Conservation (phyloP, 2,329 filamentous ascomycete genomes). For the Fusarium redolens region DNA sequence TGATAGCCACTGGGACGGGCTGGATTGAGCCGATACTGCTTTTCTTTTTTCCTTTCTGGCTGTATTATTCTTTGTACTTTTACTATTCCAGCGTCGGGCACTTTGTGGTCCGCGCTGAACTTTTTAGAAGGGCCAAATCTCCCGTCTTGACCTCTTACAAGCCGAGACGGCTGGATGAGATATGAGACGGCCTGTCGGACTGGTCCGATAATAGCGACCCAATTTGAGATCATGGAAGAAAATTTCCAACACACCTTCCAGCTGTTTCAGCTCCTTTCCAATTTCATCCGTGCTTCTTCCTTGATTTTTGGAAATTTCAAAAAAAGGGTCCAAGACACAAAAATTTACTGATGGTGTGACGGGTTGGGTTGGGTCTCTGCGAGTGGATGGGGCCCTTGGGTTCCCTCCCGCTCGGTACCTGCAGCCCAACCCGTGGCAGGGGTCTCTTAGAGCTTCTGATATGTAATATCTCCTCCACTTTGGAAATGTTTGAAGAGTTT, state of each 20-base stretch:
- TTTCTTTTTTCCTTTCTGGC: not conserved
- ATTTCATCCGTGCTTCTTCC: constrained; percentile 8
- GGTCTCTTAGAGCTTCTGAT: constrained; percentile 20
- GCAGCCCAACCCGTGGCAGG: constrained; percentile 39
- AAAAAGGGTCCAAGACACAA: constrained; percentile 25
- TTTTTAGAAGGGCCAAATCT: constrained; percentile 35
- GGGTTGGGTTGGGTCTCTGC: constrained; percentile 33
- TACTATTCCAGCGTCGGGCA: constrained; percentile 19
- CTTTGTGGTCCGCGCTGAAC: constrained; percentile 18
- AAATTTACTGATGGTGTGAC: constrained; percentile 26
- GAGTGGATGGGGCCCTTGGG: constrained; percentile 29
- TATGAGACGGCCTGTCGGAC: constrained; percentile 20
- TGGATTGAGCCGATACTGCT: constrained; percentile 16
- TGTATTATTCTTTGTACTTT: constrained; percentile 26
- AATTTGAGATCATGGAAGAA: constrained; percentile 22
- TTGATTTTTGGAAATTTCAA: constrained; percentile 20
- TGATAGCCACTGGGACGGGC: constrained; percentile 17
- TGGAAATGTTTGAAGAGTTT: constrained; percentile 6
- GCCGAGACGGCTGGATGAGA: constrained; percentile 23
- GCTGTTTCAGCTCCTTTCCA: constrained; percentile 12
- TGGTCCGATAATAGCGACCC: constrained; percentile 24
- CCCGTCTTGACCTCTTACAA: constrained; percentile 16
- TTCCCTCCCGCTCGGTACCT: constrained; percentile 40
- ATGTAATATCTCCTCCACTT: constrained; percentile 27
- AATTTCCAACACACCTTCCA: constrained; percentile 2